phyloP scores from a whole-genome alignment of 1,139 yeast species.

The Candida sp. region DNA sequence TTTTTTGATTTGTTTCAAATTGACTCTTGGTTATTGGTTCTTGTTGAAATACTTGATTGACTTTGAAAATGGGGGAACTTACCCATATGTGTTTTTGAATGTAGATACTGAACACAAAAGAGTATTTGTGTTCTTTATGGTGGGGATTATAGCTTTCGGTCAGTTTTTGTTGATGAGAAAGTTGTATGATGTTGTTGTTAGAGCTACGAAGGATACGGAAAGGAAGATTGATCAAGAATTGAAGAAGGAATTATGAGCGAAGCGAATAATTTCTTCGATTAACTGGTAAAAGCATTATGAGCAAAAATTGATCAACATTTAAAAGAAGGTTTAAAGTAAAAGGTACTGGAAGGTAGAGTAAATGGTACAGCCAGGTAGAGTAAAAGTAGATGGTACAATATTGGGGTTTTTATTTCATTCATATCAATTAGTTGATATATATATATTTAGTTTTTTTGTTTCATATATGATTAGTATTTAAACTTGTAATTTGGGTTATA shows the following conservation, averaged over 20 bases:
- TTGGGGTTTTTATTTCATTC: no score
- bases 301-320: no score
- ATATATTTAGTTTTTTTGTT: no score
- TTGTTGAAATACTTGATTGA: slow-evolving; percentile 48
- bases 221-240: slow-evolving; percentile 12
- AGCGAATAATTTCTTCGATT: no score
- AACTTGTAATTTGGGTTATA: no score
- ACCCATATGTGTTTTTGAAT: slow-evolving; percentile 68
- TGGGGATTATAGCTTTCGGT: slow-evolving; percentile 43
- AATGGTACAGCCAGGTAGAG: no score
- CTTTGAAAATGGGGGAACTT: slow-evolving; percentile 42
- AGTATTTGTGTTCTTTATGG: slow-evolving; percentile 44
- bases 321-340: no score
- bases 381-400: no score
- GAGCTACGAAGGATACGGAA: slow-evolving; percentile 13
- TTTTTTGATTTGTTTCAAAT: slow-evolving; percentile 28
- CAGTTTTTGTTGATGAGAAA: slow-evolving; percentile 28
- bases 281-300: no score
- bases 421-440: no score
- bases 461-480: no score
- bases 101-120: slow-evolving; percentile 43
- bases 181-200: slow-evolving; percentile 21
- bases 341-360: no score
- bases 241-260: slow-evolving; percentile 5
- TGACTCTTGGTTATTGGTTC: slow-evolving; percentile 52